A percentile compares a stretch with the other conserved stretches of the same genome.
phyloP scores from a whole-genome alignment of 2,329 filamentous ascomycete species.

The Cladosporium austrohemisphaericum region DNA sequence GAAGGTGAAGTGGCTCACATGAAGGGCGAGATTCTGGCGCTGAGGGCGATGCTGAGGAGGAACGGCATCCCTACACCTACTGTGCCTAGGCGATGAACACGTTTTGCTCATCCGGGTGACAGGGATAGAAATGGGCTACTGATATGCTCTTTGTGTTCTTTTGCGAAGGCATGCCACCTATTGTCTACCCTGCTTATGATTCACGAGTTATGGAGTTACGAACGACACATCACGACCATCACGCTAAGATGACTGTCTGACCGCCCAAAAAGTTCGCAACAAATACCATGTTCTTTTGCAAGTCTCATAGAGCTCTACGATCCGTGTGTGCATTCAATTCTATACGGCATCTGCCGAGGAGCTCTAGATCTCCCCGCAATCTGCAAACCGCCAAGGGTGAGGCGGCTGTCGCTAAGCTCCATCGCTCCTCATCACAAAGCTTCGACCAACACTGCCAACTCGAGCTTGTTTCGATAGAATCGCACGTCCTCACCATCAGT shows the following conservation, averaged over 20 bases:
- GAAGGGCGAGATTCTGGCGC: constrained; percentile 26
- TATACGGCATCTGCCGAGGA: too few species aligned
- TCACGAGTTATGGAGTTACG: too few species aligned
- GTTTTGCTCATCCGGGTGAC: constrained; percentile 22
- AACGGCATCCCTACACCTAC: constrained; percentile 21
- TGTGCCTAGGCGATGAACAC: constrained; percentile 23
- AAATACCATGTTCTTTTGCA: too few species aligned
- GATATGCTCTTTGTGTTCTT: too few species aligned
- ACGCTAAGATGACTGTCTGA: too few species aligned
- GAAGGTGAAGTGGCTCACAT: constrained; percentile 27
- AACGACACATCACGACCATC: too few species aligned
- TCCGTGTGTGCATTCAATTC: too few species aligned
- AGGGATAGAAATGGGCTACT: neutral
- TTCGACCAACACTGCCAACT: constrained; percentile 1
- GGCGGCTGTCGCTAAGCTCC: neutral
- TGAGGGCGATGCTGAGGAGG: constrained; percentile 26
- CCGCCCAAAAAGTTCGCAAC: too few species aligned
- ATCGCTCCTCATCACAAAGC: neutral
- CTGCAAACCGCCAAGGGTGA: neutral
- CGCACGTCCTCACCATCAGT: too few species aligned
- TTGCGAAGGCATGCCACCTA: too few species aligned
- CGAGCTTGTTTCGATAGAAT: neutral
- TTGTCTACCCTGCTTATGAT: too few species aligned
- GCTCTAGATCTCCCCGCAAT: constrained; percentile 5
- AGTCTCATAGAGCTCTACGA: too few species aligned